These are phyloP conservation scores for Aspergillus sclerotiicarbonarius DNA, from an alignment of 495 filamentous ascomycete genomes.

Conservation along the genomic window DNA sequence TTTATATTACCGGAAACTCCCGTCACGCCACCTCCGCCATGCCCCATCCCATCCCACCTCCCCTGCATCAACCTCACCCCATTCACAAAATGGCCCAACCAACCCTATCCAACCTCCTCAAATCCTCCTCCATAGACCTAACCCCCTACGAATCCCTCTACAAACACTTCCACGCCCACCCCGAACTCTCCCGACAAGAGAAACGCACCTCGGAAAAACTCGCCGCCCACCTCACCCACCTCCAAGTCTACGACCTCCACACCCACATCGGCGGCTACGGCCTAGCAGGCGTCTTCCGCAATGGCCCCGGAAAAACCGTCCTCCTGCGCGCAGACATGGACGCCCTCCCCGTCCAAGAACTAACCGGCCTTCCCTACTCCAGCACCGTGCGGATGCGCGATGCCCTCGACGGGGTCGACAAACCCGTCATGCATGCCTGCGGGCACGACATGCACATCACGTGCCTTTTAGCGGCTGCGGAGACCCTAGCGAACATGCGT, in stretches of 20 bases:
- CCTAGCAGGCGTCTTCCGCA: conserved; percentile 42
- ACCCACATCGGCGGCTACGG: conserved; percentile 50
- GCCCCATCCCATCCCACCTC: too few species aligned
- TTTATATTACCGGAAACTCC: too few species aligned
- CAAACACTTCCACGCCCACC: conserved; percentile 54
- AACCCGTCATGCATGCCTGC: conserved; percentile 56
- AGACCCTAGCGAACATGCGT: conserved; percentile 30
- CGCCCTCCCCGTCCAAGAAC: conserved; percentile 51
- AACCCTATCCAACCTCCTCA: conserved; percentile 26
- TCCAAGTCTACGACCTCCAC: conserved; percentile 37
- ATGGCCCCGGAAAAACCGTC: conserved; percentile 48
- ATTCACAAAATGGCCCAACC: conserved; percentile 24
- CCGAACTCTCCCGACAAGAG: conserved; percentile 57
- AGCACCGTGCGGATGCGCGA: conserved; percentile 43
- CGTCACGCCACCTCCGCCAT: too few species aligned
- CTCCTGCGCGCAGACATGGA: conserved; percentile 57
- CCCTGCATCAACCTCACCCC: too few species aligned
- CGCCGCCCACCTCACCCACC: conserved; percentile 31
- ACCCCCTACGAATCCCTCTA: conserved; percentile 52
- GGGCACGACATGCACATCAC: conserved; percentile 60
- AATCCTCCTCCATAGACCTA: conserved; percentile 25
- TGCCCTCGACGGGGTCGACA: conserved; percentile 35
- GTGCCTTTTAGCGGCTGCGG: conserved; percentile 49
- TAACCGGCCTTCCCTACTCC: conserved; percentile 49
- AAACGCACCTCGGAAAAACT: conserved; percentile 43